A percentile compares a stretch with the other conserved stretches of the same genome.
phyloP scores from a whole-genome alignment of 257 asterid genomes.

The Solanum corneliomulleri region DNA sequence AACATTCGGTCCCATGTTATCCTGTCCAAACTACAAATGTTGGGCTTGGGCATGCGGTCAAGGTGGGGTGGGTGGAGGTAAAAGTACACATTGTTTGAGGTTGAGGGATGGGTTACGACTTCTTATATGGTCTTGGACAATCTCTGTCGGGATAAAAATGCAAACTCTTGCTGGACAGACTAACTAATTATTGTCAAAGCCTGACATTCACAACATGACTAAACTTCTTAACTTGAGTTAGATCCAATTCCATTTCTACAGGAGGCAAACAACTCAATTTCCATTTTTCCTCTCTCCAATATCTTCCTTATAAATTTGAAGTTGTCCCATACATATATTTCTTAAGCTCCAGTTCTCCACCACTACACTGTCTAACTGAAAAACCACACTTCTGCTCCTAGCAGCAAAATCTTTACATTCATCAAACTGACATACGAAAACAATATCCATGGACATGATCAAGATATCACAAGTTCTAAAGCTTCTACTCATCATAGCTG shows the following conservation, averaged over 20 bases:
- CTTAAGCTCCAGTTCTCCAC: neutral
- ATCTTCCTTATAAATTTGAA: neutral
- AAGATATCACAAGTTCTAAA: constrained; percentile 23
- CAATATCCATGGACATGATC: neutral
- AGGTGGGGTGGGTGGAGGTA: neutral
- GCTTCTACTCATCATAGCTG: constrained; percentile 15
- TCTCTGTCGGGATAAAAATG: neutral
- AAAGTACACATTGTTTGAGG: neutral
- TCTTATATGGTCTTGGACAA: neutral
- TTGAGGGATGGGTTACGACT: neutral
- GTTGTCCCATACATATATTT: neutral
- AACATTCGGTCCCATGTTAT: neutral
- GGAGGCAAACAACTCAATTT: neutral
- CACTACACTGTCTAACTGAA: neutral
- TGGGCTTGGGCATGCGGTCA: neutral
- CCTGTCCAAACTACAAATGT: neutral
- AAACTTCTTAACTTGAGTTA: no score
- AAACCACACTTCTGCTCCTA: neutral
- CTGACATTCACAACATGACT: neutral
- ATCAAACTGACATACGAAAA: neutral
- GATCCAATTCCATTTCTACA: no score
- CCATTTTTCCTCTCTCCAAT: neutral
- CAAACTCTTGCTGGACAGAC: neutral
- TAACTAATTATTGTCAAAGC: neutral
- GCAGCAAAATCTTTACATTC: neutral